Percentiles rank a stretch among this genome's conserved stretches.
Conservation (phyloP, 352 stramenopile species). For the Phytophthora fragariaefolia region DNA sequence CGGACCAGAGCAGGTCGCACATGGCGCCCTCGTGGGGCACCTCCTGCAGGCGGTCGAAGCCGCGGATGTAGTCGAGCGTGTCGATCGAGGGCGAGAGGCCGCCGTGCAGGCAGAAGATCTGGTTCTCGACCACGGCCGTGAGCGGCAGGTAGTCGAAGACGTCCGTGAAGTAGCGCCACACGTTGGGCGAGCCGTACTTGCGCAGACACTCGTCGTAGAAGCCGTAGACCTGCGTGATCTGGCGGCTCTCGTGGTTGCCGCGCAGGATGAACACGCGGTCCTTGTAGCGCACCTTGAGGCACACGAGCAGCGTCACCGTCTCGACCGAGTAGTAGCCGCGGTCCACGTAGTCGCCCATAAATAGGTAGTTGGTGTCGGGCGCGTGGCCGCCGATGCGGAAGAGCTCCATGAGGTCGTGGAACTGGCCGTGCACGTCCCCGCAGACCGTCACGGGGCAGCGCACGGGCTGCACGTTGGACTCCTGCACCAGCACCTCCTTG, state of each 20-base stretch:
- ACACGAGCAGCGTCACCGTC: constrained; percentile 83
- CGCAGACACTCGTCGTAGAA: constrained; percentile 80
- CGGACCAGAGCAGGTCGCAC: constrained; percentile 98
- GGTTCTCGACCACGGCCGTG: constrained; percentile 98
- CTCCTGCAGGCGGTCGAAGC: constrained; percentile 92
- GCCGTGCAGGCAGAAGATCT: constrained; percentile 99
- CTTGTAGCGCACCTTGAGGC: constrained; percentile 90
- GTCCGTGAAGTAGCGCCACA: constrained; percentile 98
- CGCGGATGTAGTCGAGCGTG: constrained; percentile 94
- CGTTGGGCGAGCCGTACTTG: constrained; percentile 99
- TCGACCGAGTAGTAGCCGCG: constrained; percentile 90
- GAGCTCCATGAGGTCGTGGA: constrained; percentile 98
- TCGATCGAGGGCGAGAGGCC: constrained; percentile 95
- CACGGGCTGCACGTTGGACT: constrained; percentile 98
- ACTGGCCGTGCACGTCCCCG: constrained; percentile 98
- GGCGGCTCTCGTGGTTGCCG: constrained; percentile 82
- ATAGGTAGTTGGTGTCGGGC: constrained; percentile 83
- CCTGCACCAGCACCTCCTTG: constrained; percentile 96
- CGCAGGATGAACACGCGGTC: constrained; percentile 87
- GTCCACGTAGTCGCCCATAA: constrained; percentile 88
- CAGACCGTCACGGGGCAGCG: constrained; percentile 97
- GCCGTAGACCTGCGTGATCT: constrained; percentile 88
- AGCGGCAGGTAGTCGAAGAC: constrained; percentile 95
- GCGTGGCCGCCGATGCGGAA: constrained; percentile 93
- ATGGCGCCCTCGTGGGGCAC: constrained; percentile 95